Evolutionary conservation across 768 basidiomycete species (phyloP).

Genomic region (Scleroderma citrinum): DNA sequence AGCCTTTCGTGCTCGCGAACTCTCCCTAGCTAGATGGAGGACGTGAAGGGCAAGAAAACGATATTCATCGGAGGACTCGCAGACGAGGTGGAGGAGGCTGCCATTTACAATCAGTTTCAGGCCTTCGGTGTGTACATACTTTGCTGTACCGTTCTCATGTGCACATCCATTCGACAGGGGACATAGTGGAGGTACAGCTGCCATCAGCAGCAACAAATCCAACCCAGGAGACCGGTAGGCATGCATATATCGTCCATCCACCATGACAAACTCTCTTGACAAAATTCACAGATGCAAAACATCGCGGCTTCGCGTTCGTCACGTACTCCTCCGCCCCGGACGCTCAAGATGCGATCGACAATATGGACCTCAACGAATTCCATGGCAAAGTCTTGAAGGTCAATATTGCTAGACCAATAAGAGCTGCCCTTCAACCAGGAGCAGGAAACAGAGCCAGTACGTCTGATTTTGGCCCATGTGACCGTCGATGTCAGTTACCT

Average conservation of each 20-base stretch:
- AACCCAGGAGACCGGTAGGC: constrained; percentile 50
- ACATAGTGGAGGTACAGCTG: constrained; percentile 87
- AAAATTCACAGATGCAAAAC: constrained; percentile 54
- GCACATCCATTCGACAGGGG: constrained; percentile 46
- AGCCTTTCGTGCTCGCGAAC: no score
- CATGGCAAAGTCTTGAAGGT: constrained; percentile 72
- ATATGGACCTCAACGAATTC: constrained; percentile 94
- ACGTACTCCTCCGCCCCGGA: constrained; percentile 76
- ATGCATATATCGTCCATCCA: constrained; percentile 3
- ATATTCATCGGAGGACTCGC: constrained; percentile 79
- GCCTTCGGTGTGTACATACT: constrained; percentile 65
- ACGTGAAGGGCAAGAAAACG: constrained; percentile 79
- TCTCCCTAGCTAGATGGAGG: constrained; percentile 64
- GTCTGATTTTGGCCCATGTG: constrained; percentile 22
- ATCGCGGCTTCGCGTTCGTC: constrained; percentile 92
- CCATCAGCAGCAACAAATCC: constrained; percentile 75
- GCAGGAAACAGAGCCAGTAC: constrained; percentile 71
- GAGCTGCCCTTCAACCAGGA: constrained; percentile 54
- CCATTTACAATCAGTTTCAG: constrained; percentile 74
- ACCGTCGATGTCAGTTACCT: constrained; percentile 1
- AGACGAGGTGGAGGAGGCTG: constrained; percentile 76
- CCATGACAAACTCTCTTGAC: constrained; percentile 2
- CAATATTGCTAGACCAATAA: constrained; percentile 81
- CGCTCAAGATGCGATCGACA: constrained; percentile 96
- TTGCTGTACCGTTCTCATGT: neutral